These are phyloP conservation scores for Calonectria fujianensis DNA, from an alignment of 2,329 filamentous ascomycete genomes.

Conservation along the genomic window DNA sequence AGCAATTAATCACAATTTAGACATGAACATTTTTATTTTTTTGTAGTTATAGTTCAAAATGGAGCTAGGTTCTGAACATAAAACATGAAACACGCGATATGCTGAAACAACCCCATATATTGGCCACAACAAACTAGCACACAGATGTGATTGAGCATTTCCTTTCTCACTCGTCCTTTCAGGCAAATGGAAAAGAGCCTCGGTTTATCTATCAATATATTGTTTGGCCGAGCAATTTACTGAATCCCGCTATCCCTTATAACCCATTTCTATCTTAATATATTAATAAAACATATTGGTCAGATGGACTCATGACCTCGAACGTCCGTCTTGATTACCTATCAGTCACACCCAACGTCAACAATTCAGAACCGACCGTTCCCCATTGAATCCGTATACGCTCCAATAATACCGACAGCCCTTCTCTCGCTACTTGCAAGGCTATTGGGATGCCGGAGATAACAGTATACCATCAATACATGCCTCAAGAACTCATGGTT, in stretches of 20 bases:
- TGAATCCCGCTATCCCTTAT: no score
- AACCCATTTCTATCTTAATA: neutral
- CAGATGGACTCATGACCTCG: neutral
- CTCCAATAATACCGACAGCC: no score
- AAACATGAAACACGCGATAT: no score
- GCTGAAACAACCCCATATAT: no score
- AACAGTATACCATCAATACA: neutral
- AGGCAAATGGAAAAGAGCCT: no score
- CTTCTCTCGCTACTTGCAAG: neutral
- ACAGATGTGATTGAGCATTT: no score
- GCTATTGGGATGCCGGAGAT: neutral
- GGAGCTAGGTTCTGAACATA: no score
- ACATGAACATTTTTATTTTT: neutral
- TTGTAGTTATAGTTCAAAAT: neutral
- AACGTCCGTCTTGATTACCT: neutral
- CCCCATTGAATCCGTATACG: neutral
- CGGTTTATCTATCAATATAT: no score
- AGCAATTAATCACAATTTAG: neutral
- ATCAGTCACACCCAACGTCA: neutral
- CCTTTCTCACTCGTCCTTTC: no score
- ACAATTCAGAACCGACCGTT: neutral
- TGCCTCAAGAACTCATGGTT: no score
- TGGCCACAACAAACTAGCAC: no score
- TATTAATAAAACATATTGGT: neutral
- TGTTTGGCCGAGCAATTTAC: no score